Evolutionary conservation across 495 filamentous ascomycete species (phyloP), one percentile per base, ranked within the genome.

Genomic region (Echria macrotheca): DNA sequence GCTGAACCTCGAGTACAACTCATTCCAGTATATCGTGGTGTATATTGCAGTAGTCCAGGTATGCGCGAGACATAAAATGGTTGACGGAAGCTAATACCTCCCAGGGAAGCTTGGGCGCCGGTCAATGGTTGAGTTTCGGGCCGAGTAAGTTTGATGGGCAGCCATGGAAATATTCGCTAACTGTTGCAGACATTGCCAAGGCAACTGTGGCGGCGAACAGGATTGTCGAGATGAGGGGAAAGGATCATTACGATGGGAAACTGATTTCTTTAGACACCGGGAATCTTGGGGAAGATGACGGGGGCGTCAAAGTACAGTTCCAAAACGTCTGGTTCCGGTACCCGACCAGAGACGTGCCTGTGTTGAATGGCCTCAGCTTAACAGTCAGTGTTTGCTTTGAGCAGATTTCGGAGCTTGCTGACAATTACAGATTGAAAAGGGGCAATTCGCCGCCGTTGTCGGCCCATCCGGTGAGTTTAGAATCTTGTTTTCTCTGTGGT

Each of bases 391-490:
- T 4, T 12, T 8, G 0, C 17, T 9, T 24, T 22, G 6, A 12
- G 8, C 8, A 14, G 1, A 23, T 2, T 6, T 50, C 15, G 3
- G 31, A 47, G 11, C 31, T 57, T 42, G 54, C 52, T 52, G 33
- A 40, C 35, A 31, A 1, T 1, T 10, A 7, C 33, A 73, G 50
- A 83, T 90, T 49, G 68, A 78, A 44, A 77, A 79, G 26, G 84
- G 85, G 0, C 75, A 83, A 47, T 85, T 81, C 53, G 81, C 77
- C 3, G 87, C 83, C 2, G 74, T 91, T 33, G 86, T 91, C 9
- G 69, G 70, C 5, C 68, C 70, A 0, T 72, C 69, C 15, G 70
- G 69, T 70, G 60, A 41, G 58, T 48, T 28, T n/a, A 15, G 26
- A n/a, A n/a, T n/a, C n/a, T 18, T 4, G 26, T 26, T 18, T 22